A percentile compares a stretch with the other conserved stretches of the same genome.
phyloP scores from a whole-genome alignment of 2,329 filamentous ascomycete genomes.

The Colletotrichum siamense region DNA sequence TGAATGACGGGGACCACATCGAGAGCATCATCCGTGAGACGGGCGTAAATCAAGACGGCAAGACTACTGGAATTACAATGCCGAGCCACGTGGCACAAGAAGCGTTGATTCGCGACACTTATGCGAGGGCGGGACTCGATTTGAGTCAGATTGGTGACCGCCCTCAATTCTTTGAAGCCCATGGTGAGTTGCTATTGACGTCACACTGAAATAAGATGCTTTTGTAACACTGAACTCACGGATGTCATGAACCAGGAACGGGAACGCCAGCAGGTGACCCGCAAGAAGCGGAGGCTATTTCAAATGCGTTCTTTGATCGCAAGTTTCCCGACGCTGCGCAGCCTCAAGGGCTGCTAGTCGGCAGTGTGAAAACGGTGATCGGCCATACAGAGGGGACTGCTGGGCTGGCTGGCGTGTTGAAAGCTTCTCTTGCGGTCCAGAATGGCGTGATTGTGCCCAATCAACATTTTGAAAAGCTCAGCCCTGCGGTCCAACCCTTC shows the following conservation, averaged over 20 bases:
- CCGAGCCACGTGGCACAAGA: constrained; percentile 36
- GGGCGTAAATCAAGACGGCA: constrained; percentile 28
- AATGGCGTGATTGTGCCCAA: constrained; percentile 32
- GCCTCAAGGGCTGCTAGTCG: constrained; percentile 11
- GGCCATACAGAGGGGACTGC: constrained; percentile 31
- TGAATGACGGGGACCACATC: constrained; percentile 35
- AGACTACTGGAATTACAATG: constrained; percentile 35
- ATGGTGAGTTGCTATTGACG: constrained; percentile 42
- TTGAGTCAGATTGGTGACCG: constrained; percentile 12
- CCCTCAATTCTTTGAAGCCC: constrained; percentile 30
- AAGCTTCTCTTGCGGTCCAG: constrained; percentile 25
- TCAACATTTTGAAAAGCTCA: constrained; percentile 31
- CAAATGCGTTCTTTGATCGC: background rate
- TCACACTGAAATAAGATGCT: background rate
- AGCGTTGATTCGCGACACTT: constrained; percentile 30
- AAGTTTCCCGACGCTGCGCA: background rate
- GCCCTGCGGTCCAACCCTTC: constrained; percentile 30
- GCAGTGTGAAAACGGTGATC: constrained; percentile 32
- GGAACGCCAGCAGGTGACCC: constrained; percentile 44
- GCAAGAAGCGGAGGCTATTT: constrained; percentile 36
- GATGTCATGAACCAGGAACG: constrained; percentile 29
- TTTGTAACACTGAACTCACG: background rate
- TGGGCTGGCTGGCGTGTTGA: constrained; percentile 31
- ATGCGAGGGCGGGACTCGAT: constrained; percentile 22
- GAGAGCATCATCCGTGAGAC: constrained; percentile 28